Base-by-base conservation (phyloP, 495 filamentous ascomycete genomes). In the Darksidea phi region DNA sequence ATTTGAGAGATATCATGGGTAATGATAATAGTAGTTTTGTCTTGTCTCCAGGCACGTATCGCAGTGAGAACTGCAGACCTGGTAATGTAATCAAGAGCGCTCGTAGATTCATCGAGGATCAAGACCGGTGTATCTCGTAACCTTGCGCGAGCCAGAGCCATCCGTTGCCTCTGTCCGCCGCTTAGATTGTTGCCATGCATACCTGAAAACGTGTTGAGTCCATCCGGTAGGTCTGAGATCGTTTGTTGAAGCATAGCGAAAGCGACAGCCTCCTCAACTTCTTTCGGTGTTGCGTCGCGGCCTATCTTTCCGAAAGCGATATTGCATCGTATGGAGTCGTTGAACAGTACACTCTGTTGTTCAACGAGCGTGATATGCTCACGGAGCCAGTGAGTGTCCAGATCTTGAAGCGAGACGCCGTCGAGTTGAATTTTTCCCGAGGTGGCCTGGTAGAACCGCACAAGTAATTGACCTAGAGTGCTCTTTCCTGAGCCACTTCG, bases 401-500 rank as follows among this genome's bases (percentile, higher is more conserved):
- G 75, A 0, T 72, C 75, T 17, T 82, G 67, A n/a, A 94, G 76
- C 0, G 82, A 72, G 11, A 78, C 67, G 0, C 84, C 86, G 64
- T 95, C 92, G 1, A 98, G 74, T 0, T 79, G 61, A 20, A 97
- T 87, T 6, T 82, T 67, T 0, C 94, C 94, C 0, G 75, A 73
- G 0, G 71, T 73, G 1, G 89, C 84, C 10, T 80, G 73, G 67
- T 96, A 96, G 67, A 92, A 89, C 28, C 85, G 80, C 50, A 90
- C 74, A 1, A 98, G 76, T 1, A 98, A 74, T 67, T 90, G 91
- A 1, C 86, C 84, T 8, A 98, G 68, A 0, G 94, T 97, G 68
- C 89, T 96, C 71, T 98, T 98, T 0, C 94, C 94, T 12, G 91
- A 96, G 1, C 94, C 94, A 64, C 91, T 96, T 54, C 79, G 80